These are phyloP conservation scores for Fragaria ananassa DNA, from an alignment of 306 rosid genomes.

Conservation along the genomic window DNA sequence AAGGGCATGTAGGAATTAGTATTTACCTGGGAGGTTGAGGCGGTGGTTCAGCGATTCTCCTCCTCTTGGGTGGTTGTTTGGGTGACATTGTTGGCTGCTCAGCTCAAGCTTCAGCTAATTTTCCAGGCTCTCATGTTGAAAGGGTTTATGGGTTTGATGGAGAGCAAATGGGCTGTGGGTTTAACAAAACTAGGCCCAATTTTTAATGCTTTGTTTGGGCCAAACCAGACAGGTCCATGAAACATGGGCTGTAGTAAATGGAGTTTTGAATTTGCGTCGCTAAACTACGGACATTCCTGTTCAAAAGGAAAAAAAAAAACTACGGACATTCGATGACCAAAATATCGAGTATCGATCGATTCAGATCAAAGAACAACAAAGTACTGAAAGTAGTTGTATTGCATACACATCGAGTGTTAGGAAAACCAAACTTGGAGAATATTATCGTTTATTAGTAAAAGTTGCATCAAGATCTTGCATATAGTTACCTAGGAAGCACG, in stretches of 20 bases:
- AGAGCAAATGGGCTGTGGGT: not conserved
- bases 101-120: not conserved
- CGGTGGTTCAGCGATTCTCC: constrained; percentile 27
- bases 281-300: no score
- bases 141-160: not conserved
- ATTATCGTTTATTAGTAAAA: no score
- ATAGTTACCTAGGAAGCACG: no score
- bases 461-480: no score
- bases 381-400: no score
- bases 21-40: constrained; percentile 32
- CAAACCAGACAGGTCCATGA: not conserved
- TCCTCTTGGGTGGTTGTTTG: constrained; percentile 32
- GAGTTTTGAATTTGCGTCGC: no score
- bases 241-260: not conserved
- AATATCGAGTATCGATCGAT: no score
- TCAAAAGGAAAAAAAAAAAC: no score
- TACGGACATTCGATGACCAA: no score
- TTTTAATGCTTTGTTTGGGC: not conserved
- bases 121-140: not conserved
- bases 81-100: constrained; percentile 19
- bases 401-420: no score
- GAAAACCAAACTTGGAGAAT: no score
- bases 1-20: not conserved
- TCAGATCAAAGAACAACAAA: no score
- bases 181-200: not conserved